Evolutionary conservation across 2,329 filamentous ascomycete genomes (phyloP).

Genomic region (Xylariales sp.): DNA sequence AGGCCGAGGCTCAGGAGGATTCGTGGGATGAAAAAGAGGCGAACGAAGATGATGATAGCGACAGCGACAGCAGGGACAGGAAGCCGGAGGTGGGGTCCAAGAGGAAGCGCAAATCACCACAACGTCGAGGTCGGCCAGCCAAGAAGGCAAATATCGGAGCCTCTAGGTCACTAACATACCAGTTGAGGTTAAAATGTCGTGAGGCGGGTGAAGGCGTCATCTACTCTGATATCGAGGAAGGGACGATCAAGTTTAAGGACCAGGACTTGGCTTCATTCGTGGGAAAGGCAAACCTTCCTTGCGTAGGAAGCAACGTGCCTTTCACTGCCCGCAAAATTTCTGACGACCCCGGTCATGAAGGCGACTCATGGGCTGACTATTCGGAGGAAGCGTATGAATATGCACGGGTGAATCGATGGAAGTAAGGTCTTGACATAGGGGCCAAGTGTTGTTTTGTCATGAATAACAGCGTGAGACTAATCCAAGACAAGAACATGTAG

Average conservation of each 20-base stretch:
- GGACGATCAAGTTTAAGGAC: not conserved
- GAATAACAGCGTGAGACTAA: too few relatives aligned
- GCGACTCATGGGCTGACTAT: not conserved
- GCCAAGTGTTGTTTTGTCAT: too few relatives aligned
- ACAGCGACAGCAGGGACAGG: not conserved
- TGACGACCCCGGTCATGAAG: not conserved
- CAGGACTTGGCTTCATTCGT: not conserved
- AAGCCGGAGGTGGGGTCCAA: not conserved
- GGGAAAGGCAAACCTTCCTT: not conserved
- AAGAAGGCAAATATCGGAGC: not conserved
- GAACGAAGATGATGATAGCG: not conserved
- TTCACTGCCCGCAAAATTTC: not conserved
- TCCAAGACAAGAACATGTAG: too few relatives aligned
- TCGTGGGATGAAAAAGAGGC: not conserved
- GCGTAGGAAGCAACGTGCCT: not conserved
- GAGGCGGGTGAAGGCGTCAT: not conserved
- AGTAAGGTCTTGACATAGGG: too few relatives aligned
- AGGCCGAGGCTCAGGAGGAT: too few relatives aligned
- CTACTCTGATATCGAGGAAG: not conserved
- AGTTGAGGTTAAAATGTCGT: not conserved
- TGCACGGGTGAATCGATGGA: not conserved
- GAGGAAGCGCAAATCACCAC: not conserved
- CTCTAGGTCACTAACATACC: not conserved
- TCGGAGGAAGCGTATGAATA: not conserved
- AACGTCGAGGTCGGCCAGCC: not conserved